A percentile compares a stretch with the other conserved stretches of the same genome.
Conservation (phyloP, 306 rosid species). For the Arachis stenosperma region DNA sequence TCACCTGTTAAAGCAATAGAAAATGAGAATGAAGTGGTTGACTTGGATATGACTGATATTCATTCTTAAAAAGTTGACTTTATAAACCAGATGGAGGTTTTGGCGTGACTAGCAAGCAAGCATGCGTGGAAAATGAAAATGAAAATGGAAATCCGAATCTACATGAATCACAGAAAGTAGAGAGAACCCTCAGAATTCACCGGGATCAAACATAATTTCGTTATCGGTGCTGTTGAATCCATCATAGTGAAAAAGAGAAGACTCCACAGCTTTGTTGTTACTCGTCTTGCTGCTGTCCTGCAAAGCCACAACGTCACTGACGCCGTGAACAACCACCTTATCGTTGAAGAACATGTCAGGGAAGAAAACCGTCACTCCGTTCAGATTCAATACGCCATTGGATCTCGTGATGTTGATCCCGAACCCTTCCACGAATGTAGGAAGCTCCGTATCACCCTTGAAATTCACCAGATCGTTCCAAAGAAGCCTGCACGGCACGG, state of each 20-base stretch:
- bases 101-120: not conserved
- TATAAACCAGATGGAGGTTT: not conserved
- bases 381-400: constrained; percentile 54
- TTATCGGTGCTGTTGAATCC: constrained; percentile 7
- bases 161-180: not conserved
- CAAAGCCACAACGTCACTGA: constrained; percentile 47
- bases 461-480: constrained; percentile 67
- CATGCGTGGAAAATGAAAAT: too few relatives aligned
- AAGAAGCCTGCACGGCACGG: constrained; percentile 63
- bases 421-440: constrained; percentile 64
- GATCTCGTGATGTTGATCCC: constrained; percentile 55
- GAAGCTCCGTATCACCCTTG: constrained; percentile 47
- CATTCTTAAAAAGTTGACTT: too few relatives aligned
- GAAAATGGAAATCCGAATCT: constrained; percentile 22
- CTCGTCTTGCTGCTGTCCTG: constrained; percentile 1
- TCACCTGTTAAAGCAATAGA: constrained; percentile 9
- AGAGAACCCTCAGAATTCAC: constrained; percentile 49
- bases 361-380: constrained; percentile 59
- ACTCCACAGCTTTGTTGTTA: not conserved
- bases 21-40: not conserved
- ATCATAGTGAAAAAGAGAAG: constrained; percentile 11
- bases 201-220: constrained; percentile 36
- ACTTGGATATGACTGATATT: not conserved
- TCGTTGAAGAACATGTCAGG: constrained; percentile 58
- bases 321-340: constrained; percentile 71